Evolutionary conservation across 2,329 filamentous ascomycete genomes (phyloP).

Genomic region (Corynespora cassiicola): DNA sequence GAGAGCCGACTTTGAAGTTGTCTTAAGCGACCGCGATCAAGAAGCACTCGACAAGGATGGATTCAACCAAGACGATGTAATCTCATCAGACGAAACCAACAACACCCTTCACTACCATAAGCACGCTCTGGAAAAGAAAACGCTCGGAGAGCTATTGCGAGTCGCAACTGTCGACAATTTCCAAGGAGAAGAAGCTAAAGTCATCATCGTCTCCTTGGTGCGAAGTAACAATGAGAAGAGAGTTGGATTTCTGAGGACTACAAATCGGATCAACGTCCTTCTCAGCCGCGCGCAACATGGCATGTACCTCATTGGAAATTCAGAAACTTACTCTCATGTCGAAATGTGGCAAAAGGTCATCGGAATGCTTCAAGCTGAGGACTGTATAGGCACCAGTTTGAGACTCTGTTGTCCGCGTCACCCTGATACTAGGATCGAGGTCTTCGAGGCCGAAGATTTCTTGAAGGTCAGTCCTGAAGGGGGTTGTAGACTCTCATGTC

Average conservation of each 20-base stretch:
- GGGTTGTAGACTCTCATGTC: conserved; percentile 32
- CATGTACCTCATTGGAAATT: conserved; percentile 74
- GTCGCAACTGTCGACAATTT: conserved; percentile 77
- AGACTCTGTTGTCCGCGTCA: conserved; percentile 39
- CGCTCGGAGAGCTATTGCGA: conserved; percentile 25
- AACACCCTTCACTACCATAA: conserved; percentile 7
- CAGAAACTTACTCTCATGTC: conserved; percentile 62
- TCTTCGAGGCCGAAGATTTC: conserved; percentile 37
- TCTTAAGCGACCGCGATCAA: conserved; percentile 67
- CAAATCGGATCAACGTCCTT: conserved; percentile 74
- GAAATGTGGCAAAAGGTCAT: conserved; percentile 70
- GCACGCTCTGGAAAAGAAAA: conserved; percentile 27
- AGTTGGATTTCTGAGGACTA: conserved; percentile 70
- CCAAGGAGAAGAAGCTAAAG: conserved; percentile 76
- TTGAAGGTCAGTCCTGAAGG: conserved; percentile 34
- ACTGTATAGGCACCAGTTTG: conserved; percentile 22
- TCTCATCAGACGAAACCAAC: background rate
- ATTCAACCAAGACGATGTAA: conserved; percentile 10
- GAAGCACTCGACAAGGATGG: conserved; percentile 55
- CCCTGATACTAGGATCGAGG: conserved; percentile 25
- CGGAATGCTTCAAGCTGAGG: conserved; percentile 51
- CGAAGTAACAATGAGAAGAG: conserved; percentile 67
- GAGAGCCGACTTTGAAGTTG: conserved; percentile 62
- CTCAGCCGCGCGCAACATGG: conserved; percentile 72
- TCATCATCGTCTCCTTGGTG: conserved; percentile 74